Percentiles rank a stretch among this genome's conserved stretches.
Conservation (phyloP, 306 rosid species). For the Mimosa bimucronata region DNA sequence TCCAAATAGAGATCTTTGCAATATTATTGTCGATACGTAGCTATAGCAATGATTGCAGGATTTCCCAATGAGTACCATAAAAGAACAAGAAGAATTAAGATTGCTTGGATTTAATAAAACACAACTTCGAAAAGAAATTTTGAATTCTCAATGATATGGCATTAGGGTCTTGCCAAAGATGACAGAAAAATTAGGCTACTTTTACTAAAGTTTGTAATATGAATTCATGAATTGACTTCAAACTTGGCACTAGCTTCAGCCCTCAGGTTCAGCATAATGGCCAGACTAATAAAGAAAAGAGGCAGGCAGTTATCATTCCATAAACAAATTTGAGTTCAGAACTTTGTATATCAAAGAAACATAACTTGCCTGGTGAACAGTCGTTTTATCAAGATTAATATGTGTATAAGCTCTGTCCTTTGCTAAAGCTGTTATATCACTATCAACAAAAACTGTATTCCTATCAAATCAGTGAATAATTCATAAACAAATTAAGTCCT, state of each 20-base stretch:
- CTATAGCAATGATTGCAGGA: neutral
- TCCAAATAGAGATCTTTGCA: too few relatives aligned
- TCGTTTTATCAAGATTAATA: too few relatives aligned
- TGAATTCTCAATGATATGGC: neutral
- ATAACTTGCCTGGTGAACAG: constrained; percentile 77
- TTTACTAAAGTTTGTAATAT: constrained; percentile 1
- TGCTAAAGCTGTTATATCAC: constrained; percentile 97
- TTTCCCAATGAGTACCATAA: neutral
- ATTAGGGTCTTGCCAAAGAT: too few relatives aligned
- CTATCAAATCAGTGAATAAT: neutral
- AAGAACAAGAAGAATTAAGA: neutral
- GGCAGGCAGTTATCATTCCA: constrained; percentile 20
- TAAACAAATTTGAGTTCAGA: neutral
- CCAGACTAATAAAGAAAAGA: constrained; percentile 10
- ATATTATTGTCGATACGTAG: neutral
- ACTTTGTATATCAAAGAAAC: constrained; percentile 8
- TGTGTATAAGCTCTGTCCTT: constrained; percentile 90
- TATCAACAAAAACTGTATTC: constrained; percentile 40
- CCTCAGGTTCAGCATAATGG: constrained; percentile 22
- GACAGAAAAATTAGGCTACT: neutral
- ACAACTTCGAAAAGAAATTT: neutral
- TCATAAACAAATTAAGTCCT: constrained; percentile 16
- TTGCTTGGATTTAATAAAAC: too few relatives aligned
- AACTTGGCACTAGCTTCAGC: too few relatives aligned
- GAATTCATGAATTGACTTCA: constrained; percentile 11